Conservation (phyloP, 2,329 filamentous ascomycete genomes). For the Aurifilum marmelostoma region DNA sequence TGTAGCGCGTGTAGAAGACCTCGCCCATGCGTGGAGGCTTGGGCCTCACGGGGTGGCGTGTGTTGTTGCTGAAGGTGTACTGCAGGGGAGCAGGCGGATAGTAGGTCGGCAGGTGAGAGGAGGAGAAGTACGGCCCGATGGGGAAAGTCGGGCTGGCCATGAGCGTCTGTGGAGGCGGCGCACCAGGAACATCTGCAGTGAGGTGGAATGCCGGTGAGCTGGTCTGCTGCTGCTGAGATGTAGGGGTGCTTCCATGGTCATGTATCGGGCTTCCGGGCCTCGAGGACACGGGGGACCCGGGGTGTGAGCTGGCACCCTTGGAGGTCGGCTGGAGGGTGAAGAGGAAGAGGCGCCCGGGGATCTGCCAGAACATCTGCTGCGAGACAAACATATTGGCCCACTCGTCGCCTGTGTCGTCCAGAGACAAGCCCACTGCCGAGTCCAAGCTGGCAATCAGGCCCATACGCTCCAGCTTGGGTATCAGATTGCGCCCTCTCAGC, state of each 20-base stretch:
- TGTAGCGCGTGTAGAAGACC: slow-evolving; percentile 85
- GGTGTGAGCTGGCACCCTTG: slow-evolving; percentile 44
- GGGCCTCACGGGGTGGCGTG: slow-evolving; percentile 83
- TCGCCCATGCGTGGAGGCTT: slow-evolving; percentile 91
- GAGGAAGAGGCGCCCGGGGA: slow-evolving; percentile 83
- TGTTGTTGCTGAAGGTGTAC: slow-evolving; percentile 75
- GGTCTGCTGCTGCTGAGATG: slow-evolving; percentile 29
- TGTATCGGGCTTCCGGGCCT: slow-evolving; percentile 55
- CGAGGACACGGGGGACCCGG: slow-evolving; percentile 57
- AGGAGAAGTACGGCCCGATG: slow-evolving; percentile 75
- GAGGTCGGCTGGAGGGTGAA: slow-evolving; percentile 74
- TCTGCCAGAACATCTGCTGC: slow-evolving; percentile 85
- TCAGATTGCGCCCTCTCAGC: slow-evolving; percentile 77
- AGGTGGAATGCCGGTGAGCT: slow-evolving; percentile 31
- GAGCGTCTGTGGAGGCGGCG: slow-evolving; percentile 42
- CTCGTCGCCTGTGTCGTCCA: slow-evolving; percentile 63
- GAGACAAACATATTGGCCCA: slow-evolving; percentile 86
- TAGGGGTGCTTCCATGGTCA: slow-evolving; percentile 35
- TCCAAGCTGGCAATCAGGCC: slow-evolving; percentile 78
- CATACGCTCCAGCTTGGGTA: slow-evolving; percentile 93
- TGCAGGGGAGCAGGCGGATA: slow-evolving; percentile 83
- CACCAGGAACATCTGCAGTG: slow-evolving; percentile 45
- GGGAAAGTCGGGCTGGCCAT: slow-evolving; percentile 44
- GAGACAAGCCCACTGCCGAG: slow-evolving; percentile 70
- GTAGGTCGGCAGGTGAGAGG: slow-evolving; percentile 86